Conservation (phyloP, 768 basidiomycete genomes). For the Pleurotus pulmonarius region DNA sequence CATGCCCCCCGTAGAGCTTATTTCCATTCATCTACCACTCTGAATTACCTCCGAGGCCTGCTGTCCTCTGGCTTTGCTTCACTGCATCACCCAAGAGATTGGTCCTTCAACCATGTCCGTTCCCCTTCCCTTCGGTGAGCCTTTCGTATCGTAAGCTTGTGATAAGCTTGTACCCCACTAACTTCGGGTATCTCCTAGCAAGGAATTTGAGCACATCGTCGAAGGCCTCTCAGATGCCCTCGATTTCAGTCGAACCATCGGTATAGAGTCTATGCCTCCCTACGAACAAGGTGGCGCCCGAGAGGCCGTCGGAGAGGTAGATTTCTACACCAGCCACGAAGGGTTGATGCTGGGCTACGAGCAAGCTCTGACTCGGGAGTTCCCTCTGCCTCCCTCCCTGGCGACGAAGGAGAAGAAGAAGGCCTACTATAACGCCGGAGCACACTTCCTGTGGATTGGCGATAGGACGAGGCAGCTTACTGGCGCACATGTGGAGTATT, state of each 20-base stretch:
- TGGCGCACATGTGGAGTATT: slow-evolving; percentile 95
- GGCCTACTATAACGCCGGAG: slow-evolving; percentile 84
- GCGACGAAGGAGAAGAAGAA: slow-evolving; percentile 14
- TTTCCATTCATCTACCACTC: slow-evolving; percentile 91
- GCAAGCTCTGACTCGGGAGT: slow-evolving; percentile 79
- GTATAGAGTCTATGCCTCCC: slow-evolving; percentile 53
- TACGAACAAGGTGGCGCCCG: slow-evolving; percentile 74
- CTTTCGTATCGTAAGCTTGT: not conserved
- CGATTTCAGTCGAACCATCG: slow-evolving; percentile 90
- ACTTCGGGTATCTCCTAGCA: slow-evolving; percentile 32
- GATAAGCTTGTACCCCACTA: not conserved
- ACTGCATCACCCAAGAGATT: slow-evolving; percentile 84
- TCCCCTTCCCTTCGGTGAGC: slow-evolving; percentile 69
- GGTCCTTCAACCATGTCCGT: slow-evolving; percentile 91
- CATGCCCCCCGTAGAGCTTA: slow-evolving; percentile 61
- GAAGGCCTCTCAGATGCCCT: slow-evolving; percentile 85
- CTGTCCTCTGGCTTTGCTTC: slow-evolving; percentile 93
- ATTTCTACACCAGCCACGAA: slow-evolving; percentile 95
- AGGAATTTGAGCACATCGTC: slow-evolving; percentile 83
- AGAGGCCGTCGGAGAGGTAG: slow-evolving; percentile 79
- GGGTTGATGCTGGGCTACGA: slow-evolving; percentile 93
- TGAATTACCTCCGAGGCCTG: slow-evolving; percentile 88
- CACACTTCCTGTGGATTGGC: slow-evolving; percentile 96
- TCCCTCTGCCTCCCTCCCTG: slow-evolving; percentile 35
- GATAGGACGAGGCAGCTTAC: slow-evolving; percentile 90